Base-by-base conservation (phyloP, 805 yeast species). In the Wickerhamiella kazuoi region DNA sequence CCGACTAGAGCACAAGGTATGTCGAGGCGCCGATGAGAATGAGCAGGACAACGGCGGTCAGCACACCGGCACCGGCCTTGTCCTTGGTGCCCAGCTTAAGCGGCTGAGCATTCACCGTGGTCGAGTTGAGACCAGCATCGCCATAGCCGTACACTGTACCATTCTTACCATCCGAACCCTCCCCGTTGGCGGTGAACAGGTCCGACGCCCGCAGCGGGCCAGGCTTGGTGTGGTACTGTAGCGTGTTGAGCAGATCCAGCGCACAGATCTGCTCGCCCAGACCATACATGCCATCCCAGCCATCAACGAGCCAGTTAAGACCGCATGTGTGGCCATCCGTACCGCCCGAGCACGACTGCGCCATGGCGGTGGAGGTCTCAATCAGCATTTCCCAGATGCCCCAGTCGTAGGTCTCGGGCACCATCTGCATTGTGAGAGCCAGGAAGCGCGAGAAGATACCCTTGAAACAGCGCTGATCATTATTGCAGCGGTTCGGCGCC, bases 231-330 rank as follows among this genome's bases (percentile, higher is more conserved):
- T 37, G 35, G 28, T 41, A 21, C n/a, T 45, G 42, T 39, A 51
- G 39, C 13, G 48, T 38, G 42, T 45, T 50, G 41, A 76, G 63
- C 6, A 65, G 63, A 44, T 84, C 96, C 44, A 84, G 60, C 0
- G 95, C 94, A 26, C 76, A 62, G 70, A 81, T 79, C 60, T 87
- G 94, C 61, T 87, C 94, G 41, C 96, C 96, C 28, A 87, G 65
- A 2, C 96, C 95, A 50, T 71, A 82, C 31, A 54, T 52, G 2
- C 70, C 74, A 58, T 86, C 96, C 75, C 79, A 79, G 16, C 72
- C 73, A 7, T 56, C 55, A 16, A 45, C 48, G 3, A 70, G 59
- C 97, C 97, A 86, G 52, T 80, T 67, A 41, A 70, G 52, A 21
- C 95, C 96, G 64, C 97, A 87, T 0, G 96, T 86, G 46, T 74